Base-by-base conservation (phyloP, 2,329 filamentous ascomycete species). In the Xenosphaeropsis pyriputrescens region DNA sequence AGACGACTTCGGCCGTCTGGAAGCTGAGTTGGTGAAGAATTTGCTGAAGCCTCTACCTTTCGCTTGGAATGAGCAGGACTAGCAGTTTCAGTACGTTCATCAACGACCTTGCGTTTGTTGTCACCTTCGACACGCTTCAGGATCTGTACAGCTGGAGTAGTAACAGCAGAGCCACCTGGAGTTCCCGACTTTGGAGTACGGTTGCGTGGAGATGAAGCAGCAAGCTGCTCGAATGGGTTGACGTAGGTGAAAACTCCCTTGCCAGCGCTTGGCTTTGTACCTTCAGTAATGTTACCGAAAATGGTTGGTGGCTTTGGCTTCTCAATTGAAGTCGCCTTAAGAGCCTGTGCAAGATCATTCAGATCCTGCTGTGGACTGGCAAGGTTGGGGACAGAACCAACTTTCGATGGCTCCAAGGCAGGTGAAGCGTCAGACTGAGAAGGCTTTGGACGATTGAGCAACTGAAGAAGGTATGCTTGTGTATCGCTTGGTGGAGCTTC, bases 381-480 rank as follows among this genome's bases (percentile, higher is more conserved):
- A 46, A 62, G 58, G 49, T 61, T 58, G 50, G 58, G 52, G 44
- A 57, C 53, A 42, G 57, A 57, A 41, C 53, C 38, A n/a, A 45
- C 43, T 17, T 50, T 51, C n/a, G 30, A 15, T 15, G 30, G 30
- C 30, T 32, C 14, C 16, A 32, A 17, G 9, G 16, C 14, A 16
- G 41, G 30, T 11, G 33, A 35, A 3, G 13, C 18, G 7, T 35
- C 16, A 13, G 48, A 41, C 55, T 79, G 74, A 41, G 67, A 65
- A 11, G 75, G 74, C 60, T 79, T 86, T 37, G 82, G 77, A 35
- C 81, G 78, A 52, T 86, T 91, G 45, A 98, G 70, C 41, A 96
- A 67, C 49, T 85, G 81, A 44, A 96, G 74, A 35, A 98, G 67
- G 53, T 91, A 83, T 45, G 89, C 79, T 57, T 93, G 83, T 4